Evolutionary conservation across 768 basidiomycete genomes (phyloP).

Genomic region (Russula brevipes): DNA sequence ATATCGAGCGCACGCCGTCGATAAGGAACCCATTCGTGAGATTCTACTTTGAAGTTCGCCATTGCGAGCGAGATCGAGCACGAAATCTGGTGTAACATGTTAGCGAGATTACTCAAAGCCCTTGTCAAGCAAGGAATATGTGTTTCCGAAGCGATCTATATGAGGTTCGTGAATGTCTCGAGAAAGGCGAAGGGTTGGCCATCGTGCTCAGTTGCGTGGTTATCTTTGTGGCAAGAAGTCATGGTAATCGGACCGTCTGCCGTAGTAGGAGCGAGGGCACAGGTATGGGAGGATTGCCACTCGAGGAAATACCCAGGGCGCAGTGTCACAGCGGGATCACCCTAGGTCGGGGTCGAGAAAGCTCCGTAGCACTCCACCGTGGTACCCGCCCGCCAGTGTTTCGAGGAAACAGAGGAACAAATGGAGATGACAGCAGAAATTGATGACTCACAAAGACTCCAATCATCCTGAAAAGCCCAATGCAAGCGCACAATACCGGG

Average conservation of each 20-base stretch:
- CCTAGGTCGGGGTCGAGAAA: not conserved
- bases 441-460: conserved; percentile 66
- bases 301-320: not conserved
- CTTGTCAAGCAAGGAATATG: not conserved
- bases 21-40: conserved; percentile 79
- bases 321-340: not conserved
- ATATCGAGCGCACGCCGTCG: conserved; percentile 66
- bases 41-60: conserved; percentile 74
- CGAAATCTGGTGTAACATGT: conserved; percentile 52
- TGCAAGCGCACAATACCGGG: conserved; percentile 78
- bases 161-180: not conserved
- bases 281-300: not conserved
- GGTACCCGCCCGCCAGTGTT: not conserved
- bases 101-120: not conserved
- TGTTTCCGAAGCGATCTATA: not conserved
- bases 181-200: conserved; percentile 12
- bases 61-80: conserved; percentile 68
- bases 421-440: not conserved
- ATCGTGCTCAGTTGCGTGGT: not conserved
- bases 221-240: not conserved
- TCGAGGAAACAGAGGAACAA: too few species aligned
- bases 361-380: not conserved
- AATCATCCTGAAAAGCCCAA: conserved; percentile 82
- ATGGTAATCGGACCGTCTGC: conserved; percentile 7
- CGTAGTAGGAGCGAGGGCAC: not conserved